phyloP scores from a whole-genome alignment of 371 early-diverging fungal species.

The Mortierella sp. region DNA sequence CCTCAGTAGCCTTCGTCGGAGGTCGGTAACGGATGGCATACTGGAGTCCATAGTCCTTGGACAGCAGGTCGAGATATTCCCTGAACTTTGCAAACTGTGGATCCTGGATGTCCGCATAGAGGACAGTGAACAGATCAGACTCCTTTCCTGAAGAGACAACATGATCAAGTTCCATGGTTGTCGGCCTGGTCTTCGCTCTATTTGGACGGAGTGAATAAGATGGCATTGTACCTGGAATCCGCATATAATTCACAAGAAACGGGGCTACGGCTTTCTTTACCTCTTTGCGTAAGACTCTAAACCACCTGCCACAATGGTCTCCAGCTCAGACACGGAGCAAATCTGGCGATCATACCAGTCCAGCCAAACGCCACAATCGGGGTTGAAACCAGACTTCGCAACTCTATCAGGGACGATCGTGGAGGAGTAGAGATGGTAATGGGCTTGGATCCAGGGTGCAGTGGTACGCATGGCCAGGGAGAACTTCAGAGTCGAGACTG shows the following conservation, averaged over 20 bases:
- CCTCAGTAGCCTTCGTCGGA: slow-evolving; percentile 1
- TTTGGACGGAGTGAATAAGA: background rate
- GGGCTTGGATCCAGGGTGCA: slow-evolving; percentile 85
- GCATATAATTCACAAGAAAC: background rate
- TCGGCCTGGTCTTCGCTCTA: slow-evolving; percentile 32
- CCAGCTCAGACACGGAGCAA: slow-evolving; percentile 64
- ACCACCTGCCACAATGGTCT: slow-evolving; percentile 34
- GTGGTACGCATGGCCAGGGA: slow-evolving; percentile 73
- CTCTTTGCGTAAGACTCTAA: slow-evolving; percentile 9
- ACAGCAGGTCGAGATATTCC: slow-evolving; percentile 46
- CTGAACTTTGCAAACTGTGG: slow-evolving; percentile 60
- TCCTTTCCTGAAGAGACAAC: slow-evolving; percentile 60
- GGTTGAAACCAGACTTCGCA: slow-evolving; percentile 58
- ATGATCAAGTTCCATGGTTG: slow-evolving; percentile 50
- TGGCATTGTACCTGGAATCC: background rate
- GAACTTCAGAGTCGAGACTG: slow-evolving; percentile 60
- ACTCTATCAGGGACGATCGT: slow-evolving; percentile 62
- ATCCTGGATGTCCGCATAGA: slow-evolving; percentile 67
- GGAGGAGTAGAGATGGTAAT: slow-evolving; percentile 80
- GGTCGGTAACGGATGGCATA: slow-evolving; percentile 71
- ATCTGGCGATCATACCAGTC: slow-evolving; percentile 73
- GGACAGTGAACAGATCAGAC: slow-evolving; percentile 30
- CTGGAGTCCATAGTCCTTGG: slow-evolving; percentile 42
- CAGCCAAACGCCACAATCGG: slow-evolving; percentile 76
- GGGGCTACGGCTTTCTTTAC: slow-evolving; percentile 7